Evolutionary conservation across 2,329 filamentous ascomycete genomes (phyloP), one percentile per base, ranked within the genome.

Genomic region (Scedosporium minutisporum): DNA sequence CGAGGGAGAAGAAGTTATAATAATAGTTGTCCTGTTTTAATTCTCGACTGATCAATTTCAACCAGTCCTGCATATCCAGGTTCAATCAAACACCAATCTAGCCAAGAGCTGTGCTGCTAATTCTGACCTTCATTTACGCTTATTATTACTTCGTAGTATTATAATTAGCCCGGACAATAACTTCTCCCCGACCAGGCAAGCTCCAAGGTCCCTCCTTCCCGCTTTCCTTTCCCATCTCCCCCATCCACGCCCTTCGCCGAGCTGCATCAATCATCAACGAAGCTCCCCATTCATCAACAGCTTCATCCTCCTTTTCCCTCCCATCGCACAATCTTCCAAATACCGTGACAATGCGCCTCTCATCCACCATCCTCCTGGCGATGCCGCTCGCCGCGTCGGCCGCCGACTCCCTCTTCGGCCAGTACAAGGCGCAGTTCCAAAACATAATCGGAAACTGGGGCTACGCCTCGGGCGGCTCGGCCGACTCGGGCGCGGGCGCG

Each of bases 351-450:
- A 87, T 87, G 85, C 85, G 82, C 71, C 80, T 87, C 75, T 81
- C 82, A 63, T 70, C 78, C 61, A 74, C 79, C 63, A 67, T 80
- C 62, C 69, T 82, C 61, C 74, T 84, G 69, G 80, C 80, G 58
- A 76, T 87, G 71, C 83, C 85, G 67, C 74, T 84, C 16, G 76
- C 87, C 67, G 76, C 76, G 41, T 80, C 79, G 23, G 81, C 84
- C 64, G 78, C 81, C 66, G 60, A 61, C 27, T 27, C 76, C 66
- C 77, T 75, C 60, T 78, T 81, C 63, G 78, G 79, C 60, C 79
- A 86, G 72, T 85, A 85, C 73, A 81, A 83, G 73, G 84, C 83
- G 42, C 83, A 87, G 71, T 83, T 86, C 73, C 82, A 87, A 69
- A 80, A 82, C 72, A 78, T 90, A 68, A 75, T 89, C 65, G 83